phyloP scores from a whole-genome alignment of 805 yeast species.

The Tetrapisispora fleetii region DNA sequence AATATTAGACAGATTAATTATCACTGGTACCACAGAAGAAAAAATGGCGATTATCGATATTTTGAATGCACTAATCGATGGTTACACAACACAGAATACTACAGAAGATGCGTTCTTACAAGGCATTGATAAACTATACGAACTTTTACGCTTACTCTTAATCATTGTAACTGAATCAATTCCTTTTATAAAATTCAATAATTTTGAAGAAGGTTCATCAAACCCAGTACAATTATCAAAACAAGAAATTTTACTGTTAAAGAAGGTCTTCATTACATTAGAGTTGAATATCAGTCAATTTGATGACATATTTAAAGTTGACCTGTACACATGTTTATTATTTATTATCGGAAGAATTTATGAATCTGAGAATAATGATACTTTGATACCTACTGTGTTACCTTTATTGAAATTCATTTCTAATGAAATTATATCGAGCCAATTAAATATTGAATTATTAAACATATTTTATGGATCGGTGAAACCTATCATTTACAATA shows the following conservation, averaged over 20 bases:
- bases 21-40: constrained; percentile 45
- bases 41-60: constrained; percentile 44
- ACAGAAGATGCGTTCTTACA: constrained; percentile 36
- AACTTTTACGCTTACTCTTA: constrained; percentile 60
- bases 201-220: constrained; percentile 4
- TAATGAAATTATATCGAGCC: constrained; percentile 22
- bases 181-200: constrained; percentile 48
- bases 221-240: constrained; percentile 6
- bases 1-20: constrained; percentile 58
- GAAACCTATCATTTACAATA: constrained; percentile 14
- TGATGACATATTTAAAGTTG: constrained; percentile 59
- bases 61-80: constrained; percentile 43
- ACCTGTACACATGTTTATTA: constrained; percentile 61
- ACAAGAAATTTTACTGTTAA: constrained; percentile 35
- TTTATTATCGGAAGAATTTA: constrained; percentile 51
- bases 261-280: constrained; percentile 40
- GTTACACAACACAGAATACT: constrained; percentile 25
- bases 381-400: constrained; percentile 42
- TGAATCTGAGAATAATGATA: constrained; percentile 32
- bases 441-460: constrained; percentile 23
- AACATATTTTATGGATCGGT: constrained; percentile 32
- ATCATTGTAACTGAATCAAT: constrained; percentile 49
- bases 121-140: constrained; percentile 74
- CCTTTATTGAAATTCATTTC: constrained; percentile 42
- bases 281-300: constrained; percentile 55